Evolutionary conservation across 306 rosid genomes (phyloP), one percentile per base, ranked within the genome.

Genomic region (Pachyrhizus erosus): DNA sequence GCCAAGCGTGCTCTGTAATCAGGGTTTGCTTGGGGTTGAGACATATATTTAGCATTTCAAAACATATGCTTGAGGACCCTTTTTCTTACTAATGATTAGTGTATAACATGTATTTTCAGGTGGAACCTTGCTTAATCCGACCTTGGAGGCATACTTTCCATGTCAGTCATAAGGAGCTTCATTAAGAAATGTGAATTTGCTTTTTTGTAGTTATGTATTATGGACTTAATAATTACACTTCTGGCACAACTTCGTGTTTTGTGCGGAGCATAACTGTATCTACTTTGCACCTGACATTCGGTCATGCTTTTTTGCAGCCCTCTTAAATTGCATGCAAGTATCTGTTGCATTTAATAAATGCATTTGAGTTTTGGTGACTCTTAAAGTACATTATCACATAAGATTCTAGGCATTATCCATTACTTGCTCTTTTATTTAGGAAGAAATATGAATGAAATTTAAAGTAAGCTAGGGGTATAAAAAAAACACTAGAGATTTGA

Each of bases 71-170:
- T 52, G 34, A 9, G 20, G 26, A 9, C 20, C 24, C 31, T 23
- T 49, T 43, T 27, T 55, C 68, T 43, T 24, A 33, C 23, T 51
- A 9, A 39, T 10, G 58, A 21, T 48, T 75, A 31, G 27, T 49
- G 29, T 29, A 23, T 80, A 39, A 43, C 75, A 33, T 79, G 78
- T 75, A 40, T 82, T 79, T 83, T 71, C 89, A 96, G 99, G 97
- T 96, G 84, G 91, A 92, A 80, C 86, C 91, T 27, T 87, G 91
- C 84, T 20, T 91, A 91, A 60, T 86, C 90, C 75, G 66, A 86
- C 81, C 86, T 87, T 46, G 96, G 96, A 75, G 91, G 98, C 52
- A 90, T 89, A 9, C 95, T 89, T 89, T 79, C 90, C 87, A 3
- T 89, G 46, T 31, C 26, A 43, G 93, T 89, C 33, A 80, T 90